Evolutionary conservation across 345 rosid genomes (phyloP), one percentile per base, ranked within the genome.

Genomic region (Heritiera littoralis): DNA sequence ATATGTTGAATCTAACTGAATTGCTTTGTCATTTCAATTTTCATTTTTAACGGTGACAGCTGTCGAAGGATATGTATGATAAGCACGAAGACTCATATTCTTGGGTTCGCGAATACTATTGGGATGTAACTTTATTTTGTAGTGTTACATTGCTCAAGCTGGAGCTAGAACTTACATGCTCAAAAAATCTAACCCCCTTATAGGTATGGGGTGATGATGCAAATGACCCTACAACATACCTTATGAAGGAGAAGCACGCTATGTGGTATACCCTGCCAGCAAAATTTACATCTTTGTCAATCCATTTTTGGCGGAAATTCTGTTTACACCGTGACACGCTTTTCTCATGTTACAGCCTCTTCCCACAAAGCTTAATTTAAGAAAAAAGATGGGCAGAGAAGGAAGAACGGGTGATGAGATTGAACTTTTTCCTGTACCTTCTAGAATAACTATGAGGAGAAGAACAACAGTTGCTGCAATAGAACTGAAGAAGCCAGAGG

Each of bases 61-160:
- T 94, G 49, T 88, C 89, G 0, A 96, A 91, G 90, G 98, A 94
- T 81, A 88, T 92, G 61, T 86, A 82, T 77, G 95, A 96, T 79
- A 97, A 85, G 83, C 84, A 80, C 45, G 98, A 94, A 83, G 99
- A 96, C 80, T 86, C 88, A 11, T 96, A 92, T 84, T 84, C 93
- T 66, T 96, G 99, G 99, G 80, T 94, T 80, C 91, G 99, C 3
- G 98, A 92, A 82, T 96, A 96, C 86, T 73, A 89, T 48, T 96
- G 99, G 99, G 92, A 92, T 88, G 99, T 91, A 66, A 66, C 45
- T 5, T 10, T 13, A 63, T 75, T 81, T 67, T 54, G 52, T 11
- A 23, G 32, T 5, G 17, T 56, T 72, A 30, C n/a, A 3, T 75
- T 67, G 15, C 41, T 65, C 70, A 63, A 76, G 52, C 71, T 63